Percentiles rank a stretch among this genome's conserved stretches.
These are phyloP conservation scores for Hypericum androsaemum DNA, from an alignment of 345 rosid genomes.

Conservation along the genomic window DNA sequence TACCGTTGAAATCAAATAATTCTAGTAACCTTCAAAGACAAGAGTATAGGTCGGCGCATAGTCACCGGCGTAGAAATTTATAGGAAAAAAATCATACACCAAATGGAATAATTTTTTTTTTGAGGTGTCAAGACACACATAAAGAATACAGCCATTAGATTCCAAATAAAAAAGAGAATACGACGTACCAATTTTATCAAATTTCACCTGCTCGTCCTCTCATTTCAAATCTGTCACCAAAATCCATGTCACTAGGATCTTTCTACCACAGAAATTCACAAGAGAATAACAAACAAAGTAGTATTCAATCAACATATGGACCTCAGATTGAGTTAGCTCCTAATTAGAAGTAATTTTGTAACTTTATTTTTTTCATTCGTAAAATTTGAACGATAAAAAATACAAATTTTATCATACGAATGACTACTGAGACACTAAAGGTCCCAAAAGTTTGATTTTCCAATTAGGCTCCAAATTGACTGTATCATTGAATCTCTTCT, in stretches of 20 bases:
- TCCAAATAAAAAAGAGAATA: slow-evolving; percentile 1
- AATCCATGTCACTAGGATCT: slow-evolving; percentile 1
- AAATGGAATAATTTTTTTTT: not conserved
- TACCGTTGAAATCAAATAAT: not conserved
- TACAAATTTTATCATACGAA: too few species aligned
- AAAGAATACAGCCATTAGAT: slow-evolving; percentile 6
- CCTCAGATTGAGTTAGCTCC: slow-evolving; percentile 1
- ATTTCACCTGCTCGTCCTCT: not conserved
- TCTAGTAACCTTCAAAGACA: not conserved
- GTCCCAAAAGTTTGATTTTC: too few species aligned
- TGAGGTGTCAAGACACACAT: slow-evolving; percentile 11
- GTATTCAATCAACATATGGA: slow-evolving; percentile 17
- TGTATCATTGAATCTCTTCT: too few species aligned
- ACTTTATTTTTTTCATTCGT: too few species aligned
- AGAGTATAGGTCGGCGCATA: not conserved
- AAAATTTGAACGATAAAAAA: too few species aligned
- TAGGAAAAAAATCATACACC: not conserved
- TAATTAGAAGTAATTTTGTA: too few species aligned
- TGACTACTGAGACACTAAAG: too few species aligned
- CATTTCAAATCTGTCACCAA: slow-evolving; percentile 2
- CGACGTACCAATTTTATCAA: not conserved
- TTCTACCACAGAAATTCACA: slow-evolving; percentile 10
- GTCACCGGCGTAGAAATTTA: not conserved
- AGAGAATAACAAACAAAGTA: slow-evolving; percentile 4
- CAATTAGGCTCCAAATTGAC: too few species aligned